phyloP scores from a whole-genome alignment of 495 filamentous ascomycete genomes.

The Parmelia sp. region DNA sequence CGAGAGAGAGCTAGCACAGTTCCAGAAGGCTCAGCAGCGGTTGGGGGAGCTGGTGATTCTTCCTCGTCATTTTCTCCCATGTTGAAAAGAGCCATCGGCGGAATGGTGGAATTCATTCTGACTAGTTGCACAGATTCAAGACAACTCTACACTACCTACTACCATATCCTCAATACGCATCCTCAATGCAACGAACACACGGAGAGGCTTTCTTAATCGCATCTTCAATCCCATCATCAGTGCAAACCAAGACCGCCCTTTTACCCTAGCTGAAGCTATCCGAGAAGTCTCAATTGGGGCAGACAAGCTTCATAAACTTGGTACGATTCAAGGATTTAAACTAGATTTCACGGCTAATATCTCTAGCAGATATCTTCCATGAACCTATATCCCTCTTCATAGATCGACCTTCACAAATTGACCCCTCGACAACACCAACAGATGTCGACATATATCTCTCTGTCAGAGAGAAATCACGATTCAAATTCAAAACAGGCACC shows the following conservation, averaged over 20 bases:
- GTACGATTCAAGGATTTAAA: slow-evolving; percentile 41
- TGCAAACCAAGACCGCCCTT: slow-evolving; percentile 54
- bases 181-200: slow-evolving; percentile 69
- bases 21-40: slow-evolving; percentile 58
- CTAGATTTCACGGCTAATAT: not conserved
- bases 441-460: slow-evolving; percentile 73
- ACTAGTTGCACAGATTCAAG: slow-evolving; percentile 53
- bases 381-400: slow-evolving; percentile 73
- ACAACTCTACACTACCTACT: slow-evolving; percentile 70
- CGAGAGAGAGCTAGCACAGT: slow-evolving; percentile 55
- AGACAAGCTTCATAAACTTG: slow-evolving; percentile 72
- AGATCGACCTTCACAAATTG: slow-evolving; percentile 56
- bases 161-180: slow-evolving; percentile 77
- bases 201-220: slow-evolving; percentile 68
- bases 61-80: slow-evolving; percentile 20
- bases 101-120: slow-evolving; percentile 13
- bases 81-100: not conserved
- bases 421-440: slow-evolving; percentile 54
- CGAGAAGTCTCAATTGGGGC: slow-evolving; percentile 58
- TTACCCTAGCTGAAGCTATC: slow-evolving; percentile 72
- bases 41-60: slow-evolving; percentile 47
- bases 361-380: slow-evolving; percentile 69
- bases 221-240: slow-evolving; percentile 72
- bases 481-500: slow-evolving; percentile 84
- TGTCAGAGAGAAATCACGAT: slow-evolving; percentile 68